Percentiles rank a stretch among this genome's conserved stretches.
phyloP scores from a whole-genome alignment of 1,284 basidiomycete species.

The Tilletia horrida region DNA sequence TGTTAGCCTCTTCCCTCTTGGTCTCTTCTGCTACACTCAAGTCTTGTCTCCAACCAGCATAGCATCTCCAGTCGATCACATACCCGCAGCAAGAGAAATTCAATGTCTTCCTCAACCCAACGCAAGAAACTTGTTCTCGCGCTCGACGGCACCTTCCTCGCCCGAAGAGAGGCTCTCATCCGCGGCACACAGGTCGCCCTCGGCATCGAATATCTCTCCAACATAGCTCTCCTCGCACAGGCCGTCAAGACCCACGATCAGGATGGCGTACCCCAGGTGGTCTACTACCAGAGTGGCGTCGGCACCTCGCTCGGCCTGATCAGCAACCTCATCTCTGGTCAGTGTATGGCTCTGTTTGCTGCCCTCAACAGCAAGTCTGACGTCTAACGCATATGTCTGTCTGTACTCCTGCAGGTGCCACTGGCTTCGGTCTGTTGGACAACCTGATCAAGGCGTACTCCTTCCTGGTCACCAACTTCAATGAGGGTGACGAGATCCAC shows the following conservation, averaged over 20 bases:
- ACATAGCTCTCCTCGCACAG: slow-evolving; percentile 38
- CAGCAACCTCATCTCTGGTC: slow-evolving; percentile 29
- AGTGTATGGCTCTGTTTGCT: neutral
- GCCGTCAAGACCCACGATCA: slow-evolving; percentile 25
- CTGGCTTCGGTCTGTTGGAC: slow-evolving; percentile 7
- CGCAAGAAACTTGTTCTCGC: slow-evolving; percentile 29
- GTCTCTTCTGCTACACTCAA: too few species aligned
- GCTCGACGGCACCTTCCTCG: slow-evolving; percentile 39
- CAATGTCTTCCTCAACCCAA: neutral
- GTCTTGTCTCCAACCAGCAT: too few species aligned
- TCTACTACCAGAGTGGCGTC: slow-evolving; percentile 38
- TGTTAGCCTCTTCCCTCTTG: too few species aligned
- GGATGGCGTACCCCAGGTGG: slow-evolving; percentile 21
- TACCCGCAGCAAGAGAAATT: too few species aligned
- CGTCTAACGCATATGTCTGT: neutral
- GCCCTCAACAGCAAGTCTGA: neutral
- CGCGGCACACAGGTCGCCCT: slow-evolving; percentile 16
- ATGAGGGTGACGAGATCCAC: slow-evolving; percentile 17
- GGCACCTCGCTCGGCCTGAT: slow-evolving; percentile 27
- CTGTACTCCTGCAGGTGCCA: slow-evolving; percentile 19
- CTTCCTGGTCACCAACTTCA: slow-evolving; percentile 15
- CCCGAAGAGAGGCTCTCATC: slow-evolving; percentile 31
- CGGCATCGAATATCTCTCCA: slow-evolving; percentile 25
- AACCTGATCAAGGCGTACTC: slow-evolving; percentile 14
- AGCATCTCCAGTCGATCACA: too few species aligned